phyloP scores from a whole-genome alignment of 176 grass and related monocot genomes.

The Canna indica region DNA sequence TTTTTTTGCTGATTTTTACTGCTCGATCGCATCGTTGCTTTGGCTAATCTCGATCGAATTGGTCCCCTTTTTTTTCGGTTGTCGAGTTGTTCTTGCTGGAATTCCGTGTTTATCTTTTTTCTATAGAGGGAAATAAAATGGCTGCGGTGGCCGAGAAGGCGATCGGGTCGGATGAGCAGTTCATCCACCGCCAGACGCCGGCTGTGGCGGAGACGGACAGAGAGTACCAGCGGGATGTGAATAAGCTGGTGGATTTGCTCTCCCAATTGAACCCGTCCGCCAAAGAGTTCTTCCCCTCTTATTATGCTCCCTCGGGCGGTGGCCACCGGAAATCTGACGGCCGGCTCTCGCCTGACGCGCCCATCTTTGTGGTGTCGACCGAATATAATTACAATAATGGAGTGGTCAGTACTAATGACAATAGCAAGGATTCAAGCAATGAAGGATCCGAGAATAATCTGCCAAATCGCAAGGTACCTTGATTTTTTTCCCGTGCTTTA shows the following conservation, averaged over 20 bases:
- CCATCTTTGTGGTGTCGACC: conserved; percentile 13
- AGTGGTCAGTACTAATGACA: not conserved
- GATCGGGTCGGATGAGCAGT: not conserved
- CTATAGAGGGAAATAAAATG: not conserved
- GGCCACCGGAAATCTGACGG: not conserved
- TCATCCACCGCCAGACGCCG: not conserved
- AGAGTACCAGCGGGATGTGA: not conserved
- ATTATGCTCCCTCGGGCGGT: not conserved
- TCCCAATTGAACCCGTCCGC: conserved; percentile 6
- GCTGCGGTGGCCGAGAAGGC: not conserved
- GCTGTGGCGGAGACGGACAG: not conserved
- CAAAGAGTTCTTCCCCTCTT: conserved; percentile 6
- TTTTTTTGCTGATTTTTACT: not conserved
- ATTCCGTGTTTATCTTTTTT: not conserved
- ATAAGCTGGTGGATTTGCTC: conserved; percentile 4
- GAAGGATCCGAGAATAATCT: conserved; percentile 22
- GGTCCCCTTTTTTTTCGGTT: not conserved
- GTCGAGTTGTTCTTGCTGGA: not conserved
- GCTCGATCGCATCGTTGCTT: not conserved
- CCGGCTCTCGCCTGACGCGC: conserved; percentile 16
- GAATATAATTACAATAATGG: not conserved
- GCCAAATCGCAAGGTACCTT: conserved; percentile 24
- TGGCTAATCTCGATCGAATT: not conserved
- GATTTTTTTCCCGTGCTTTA: not conserved
- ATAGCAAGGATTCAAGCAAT: conserved; percentile 29